Percentiles rank a stretch among this genome's conserved stretches.
Conservation (phyloP, 495 filamentous ascomycete species). For the Penicillium mononematosum region DNA sequence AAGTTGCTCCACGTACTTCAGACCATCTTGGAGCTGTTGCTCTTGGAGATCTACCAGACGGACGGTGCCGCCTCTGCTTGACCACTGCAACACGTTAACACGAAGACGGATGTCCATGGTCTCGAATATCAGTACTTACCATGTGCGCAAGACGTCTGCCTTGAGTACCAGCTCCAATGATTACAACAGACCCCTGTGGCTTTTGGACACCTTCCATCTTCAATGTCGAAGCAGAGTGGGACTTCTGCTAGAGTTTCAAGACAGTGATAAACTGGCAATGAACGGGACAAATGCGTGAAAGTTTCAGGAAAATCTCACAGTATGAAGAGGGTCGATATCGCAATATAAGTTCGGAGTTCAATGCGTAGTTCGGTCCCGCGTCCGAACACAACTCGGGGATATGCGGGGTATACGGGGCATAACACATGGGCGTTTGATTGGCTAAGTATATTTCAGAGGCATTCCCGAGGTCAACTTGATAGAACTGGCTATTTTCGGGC, state of each 20-base stretch:
- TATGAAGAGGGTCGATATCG: neutral
- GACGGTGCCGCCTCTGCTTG: constrained; percentile 32
- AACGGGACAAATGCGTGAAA: neutral
- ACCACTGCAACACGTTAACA: constrained; percentile 29
- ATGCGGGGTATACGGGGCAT: neutral
- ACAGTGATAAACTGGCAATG: neutral
- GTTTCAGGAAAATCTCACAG: neutral
- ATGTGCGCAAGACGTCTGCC: constrained; percentile 41
- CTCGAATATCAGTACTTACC: constrained; percentile 21
- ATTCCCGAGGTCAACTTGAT: no score
- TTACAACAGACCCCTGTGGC: constrained; percentile 19
- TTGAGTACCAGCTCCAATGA: constrained; percentile 42
- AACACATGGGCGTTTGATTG: neutral
- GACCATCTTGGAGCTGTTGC: constrained; percentile 24
- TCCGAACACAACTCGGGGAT: neutral
- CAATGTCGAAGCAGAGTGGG: neutral
- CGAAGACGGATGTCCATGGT: neutral
- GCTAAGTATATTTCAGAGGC: no score
- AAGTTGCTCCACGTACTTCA: constrained; percentile 25
- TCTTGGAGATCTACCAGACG: constrained; percentile 31
- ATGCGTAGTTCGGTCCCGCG: neutral
- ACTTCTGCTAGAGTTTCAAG: neutral
- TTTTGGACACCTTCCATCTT: constrained; percentile 3
- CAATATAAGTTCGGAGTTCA: neutral
- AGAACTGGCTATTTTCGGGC: no score